Evolutionary conservation across 352 stramenopile species (phyloP), one percentile per base, ranked within the genome.

Genomic region (Globisporangium radiosum): DNA sequence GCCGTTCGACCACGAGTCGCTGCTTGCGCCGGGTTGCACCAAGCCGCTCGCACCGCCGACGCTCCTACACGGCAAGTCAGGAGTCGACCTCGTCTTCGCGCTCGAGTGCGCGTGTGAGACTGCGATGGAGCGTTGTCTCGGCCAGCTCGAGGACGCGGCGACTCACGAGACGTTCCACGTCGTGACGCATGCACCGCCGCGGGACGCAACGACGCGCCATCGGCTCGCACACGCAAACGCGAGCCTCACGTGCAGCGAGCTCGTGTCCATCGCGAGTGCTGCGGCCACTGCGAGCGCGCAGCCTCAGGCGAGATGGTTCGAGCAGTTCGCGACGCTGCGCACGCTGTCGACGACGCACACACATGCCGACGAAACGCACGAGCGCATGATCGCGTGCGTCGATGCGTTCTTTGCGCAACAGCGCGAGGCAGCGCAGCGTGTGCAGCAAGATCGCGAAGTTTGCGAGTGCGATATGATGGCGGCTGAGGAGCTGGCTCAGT

Each of bases 61-160:
- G 7, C 86, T 83, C 63, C 63, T 90, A 4, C 62, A 83, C 37
- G 78, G 74, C 42, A 90, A 85, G 56, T 89, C 85, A 7, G 81
- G 85, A 1, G 52, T 92, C 6, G 82, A 92, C 58, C 53, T 91
- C 9, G 85, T 86, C 36, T 90, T 94, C 43, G 73, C 85, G 53
- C 66, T 92, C 14, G 58, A 78, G 15, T 80, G 73, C 55, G 56
- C 67, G 17, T 63, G 62, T 17, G 62, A 59, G 2, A 62, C 60
- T 4, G 59, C 75, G 13, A 57, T 89, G 4, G 73, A 90, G 44
- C 73, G 82, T 11, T 89, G 82, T 52, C 64, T 92, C 25, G 80
- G 82, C 6, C 66, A 76, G 58, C 57, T 90, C 11, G 68, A 84
- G 37, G 80, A 92, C 52, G 44, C 44, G 2, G 70, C 64, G 6